Percentiles rank a stretch among this genome's conserved stretches.
Evolutionary conservation across 2,329 filamentous ascomycete species (phyloP).

Genomic region (Sporothrix phasma): DNA sequence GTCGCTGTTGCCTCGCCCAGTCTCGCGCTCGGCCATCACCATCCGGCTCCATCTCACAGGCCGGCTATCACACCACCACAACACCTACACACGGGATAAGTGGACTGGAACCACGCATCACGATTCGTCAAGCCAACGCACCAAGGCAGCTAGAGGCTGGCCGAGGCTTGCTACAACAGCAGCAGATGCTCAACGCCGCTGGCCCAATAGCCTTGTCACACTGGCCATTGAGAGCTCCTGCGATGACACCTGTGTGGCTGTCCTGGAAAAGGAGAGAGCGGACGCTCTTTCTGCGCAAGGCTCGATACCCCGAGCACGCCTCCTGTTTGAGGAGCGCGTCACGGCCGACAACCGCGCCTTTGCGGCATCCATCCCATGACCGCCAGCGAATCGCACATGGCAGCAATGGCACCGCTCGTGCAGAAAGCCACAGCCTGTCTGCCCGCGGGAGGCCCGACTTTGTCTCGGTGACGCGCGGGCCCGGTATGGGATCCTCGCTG

Average conservation of each 20-base stretch:
- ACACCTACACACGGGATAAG: neutral
- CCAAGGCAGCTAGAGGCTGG: neutral
- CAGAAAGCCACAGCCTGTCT: conserved; percentile 50
- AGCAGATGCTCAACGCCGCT: neutral
- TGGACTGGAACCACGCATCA: neutral
- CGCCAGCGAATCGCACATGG: conserved; percentile 66
- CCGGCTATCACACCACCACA: no score
- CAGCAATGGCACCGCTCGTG: conserved; percentile 58
- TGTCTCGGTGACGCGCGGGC: conserved; percentile 80
- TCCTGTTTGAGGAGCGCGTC: conserved; percentile 72
- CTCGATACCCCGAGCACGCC: conserved; percentile 34
- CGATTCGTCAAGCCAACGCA: neutral
- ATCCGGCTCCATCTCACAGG: neutral
- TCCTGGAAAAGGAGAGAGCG: conserved; percentile 52
- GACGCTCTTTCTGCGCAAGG: neutral
- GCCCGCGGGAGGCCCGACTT: conserved; percentile 47
- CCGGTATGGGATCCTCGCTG: conserved; percentile 76
- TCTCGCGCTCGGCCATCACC: neutral
- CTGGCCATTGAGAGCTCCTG: conserved; percentile 78
- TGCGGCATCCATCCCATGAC: conserved; percentile 69
- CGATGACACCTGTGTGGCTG: conserved; percentile 85
- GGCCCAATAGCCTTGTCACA: conserved; percentile 27
- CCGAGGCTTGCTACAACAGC: neutral
- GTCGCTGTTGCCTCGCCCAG: neutral
- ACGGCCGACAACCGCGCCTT: conserved; percentile 69